Conservation (phyloP, 306 rosid genomes). For the Acacia confusa region DNA sequence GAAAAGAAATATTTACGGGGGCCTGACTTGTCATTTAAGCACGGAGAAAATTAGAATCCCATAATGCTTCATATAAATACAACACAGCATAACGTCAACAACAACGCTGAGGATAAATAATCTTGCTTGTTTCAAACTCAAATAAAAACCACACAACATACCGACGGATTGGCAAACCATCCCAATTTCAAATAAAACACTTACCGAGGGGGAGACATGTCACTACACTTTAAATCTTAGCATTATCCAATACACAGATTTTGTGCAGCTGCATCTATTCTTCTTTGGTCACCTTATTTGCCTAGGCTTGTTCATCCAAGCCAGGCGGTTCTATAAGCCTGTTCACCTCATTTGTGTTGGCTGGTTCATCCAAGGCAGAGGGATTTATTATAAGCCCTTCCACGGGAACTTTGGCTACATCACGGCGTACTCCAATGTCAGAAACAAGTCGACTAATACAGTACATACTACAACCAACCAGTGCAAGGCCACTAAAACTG, state of each 20-base stretch:
- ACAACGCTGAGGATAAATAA: background rate
- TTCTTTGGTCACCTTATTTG: slow-evolving; percentile 33
- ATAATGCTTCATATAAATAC: background rate
- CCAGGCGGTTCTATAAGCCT: slow-evolving; percentile 35
- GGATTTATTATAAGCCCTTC: slow-evolving; percentile 51
- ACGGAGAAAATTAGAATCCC: background rate
- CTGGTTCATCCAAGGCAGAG: slow-evolving; percentile 28
- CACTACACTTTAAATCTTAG: background rate
- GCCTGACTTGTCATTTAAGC: background rate
- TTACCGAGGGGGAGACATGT: background rate
- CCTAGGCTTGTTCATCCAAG: slow-evolving; percentile 32
- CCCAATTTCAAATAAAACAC: background rate
- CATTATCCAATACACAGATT: background rate
- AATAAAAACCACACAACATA: background rate
- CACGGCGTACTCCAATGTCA: slow-evolving; percentile 72
- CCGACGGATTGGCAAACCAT: background rate
- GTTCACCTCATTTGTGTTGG: slow-evolving; percentile 33
- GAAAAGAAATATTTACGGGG: background rate
- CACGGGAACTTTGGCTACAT: slow-evolving; percentile 66
- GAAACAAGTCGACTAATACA: slow-evolving; percentile 56
- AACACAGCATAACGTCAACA: background rate
- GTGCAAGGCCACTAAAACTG: slow-evolving; percentile 52
- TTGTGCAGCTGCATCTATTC: slow-evolving; percentile 33
- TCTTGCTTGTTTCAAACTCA: background rate
- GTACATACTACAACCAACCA: slow-evolving; percentile 54